Percentiles rank a stretch among this genome's conserved stretches.
These are phyloP conservation scores for Mycena citricolor DNA, from an alignment of 1,284 basidiomycete genomes.

Conservation along the genomic window DNA sequence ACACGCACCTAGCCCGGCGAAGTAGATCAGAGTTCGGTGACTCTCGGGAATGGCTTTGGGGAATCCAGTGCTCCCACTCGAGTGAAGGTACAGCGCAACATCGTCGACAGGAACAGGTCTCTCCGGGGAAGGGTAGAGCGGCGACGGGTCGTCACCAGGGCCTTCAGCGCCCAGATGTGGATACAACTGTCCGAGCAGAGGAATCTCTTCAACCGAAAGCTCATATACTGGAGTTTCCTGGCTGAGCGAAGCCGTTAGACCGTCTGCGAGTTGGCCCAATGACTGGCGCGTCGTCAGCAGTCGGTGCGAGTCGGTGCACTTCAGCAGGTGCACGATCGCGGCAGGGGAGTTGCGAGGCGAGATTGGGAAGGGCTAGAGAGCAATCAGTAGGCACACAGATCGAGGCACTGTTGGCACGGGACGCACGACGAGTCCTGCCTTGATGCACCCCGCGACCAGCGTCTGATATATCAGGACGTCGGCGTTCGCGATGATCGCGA, in stretches of 20 bases:
- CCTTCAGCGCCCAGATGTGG: slow-evolving; percentile 32
- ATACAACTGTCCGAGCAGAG: slow-evolving; percentile 26
- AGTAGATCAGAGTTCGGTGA: slow-evolving; percentile 19
- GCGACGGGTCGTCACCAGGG: slow-evolving; percentile 20
- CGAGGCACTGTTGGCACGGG: neutral
- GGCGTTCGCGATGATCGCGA: slow-evolving; percentile 30
- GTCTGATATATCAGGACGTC: slow-evolving; percentile 36
- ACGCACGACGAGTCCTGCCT: slow-evolving; percentile 33
- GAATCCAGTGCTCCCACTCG: slow-evolving; percentile 30
- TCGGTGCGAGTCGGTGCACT: slow-evolving; percentile 25
- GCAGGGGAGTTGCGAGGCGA: slow-evolving; percentile 31
- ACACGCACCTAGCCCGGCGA: neutral
- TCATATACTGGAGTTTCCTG: slow-evolving; percentile 12
- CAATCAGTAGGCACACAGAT: neutral
- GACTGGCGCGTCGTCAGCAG: slow-evolving; percentile 27
- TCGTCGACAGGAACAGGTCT: neutral
- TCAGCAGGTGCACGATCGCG: slow-evolving; percentile 28
- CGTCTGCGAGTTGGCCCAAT: slow-evolving; percentile 23
- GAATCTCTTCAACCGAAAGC: slow-evolving; percentile 27
- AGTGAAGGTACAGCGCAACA: slow-evolving; percentile 26
- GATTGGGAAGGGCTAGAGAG: slow-evolving; percentile 34
- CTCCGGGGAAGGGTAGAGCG: slow-evolving; percentile 21
- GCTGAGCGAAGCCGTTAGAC: slow-evolving; percentile 19
- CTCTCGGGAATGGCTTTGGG: slow-evolving; percentile 28
- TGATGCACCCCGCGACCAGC: slow-evolving; percentile 30